Evolutionary conservation across 768 basidiomycete genomes (phyloP), one percentile per base, ranked within the genome.

Genomic region (Xanthoconium stramineum): DNA sequence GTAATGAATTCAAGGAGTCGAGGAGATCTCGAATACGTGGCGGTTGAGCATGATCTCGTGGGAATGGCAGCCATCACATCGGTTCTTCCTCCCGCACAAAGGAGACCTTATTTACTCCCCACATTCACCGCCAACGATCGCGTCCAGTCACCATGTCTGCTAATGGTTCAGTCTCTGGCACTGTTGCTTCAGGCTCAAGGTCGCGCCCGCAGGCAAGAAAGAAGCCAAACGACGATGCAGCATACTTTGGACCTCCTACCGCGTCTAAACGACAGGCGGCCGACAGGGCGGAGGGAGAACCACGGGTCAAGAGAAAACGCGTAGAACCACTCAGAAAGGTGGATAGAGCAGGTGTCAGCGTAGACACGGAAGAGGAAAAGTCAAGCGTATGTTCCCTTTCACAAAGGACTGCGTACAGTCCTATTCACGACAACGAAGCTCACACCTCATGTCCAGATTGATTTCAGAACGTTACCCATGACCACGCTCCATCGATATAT

Each of bases 251-350:
- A 15, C 82, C 83, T 13, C 74, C 79, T 10, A 70, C 73, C n/a
- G 82, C 82, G 37, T 69, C 78, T 17, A 91, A 91, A 66, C 73
- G 89, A 60, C 81, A 82, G 44, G 89, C 88, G 0, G 74, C 65
- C 17, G 89, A 91, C 50, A 82, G 83, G 63, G 78, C 74, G 28
- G 88, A 90, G 9, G 86, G 86, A n/a, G 89, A 91, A 61, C 83
- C 85, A 15, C 77, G 89, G 47, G 76, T 78, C 51, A 91, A 92
- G 72, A 75, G 89, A 62, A 91, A 89, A 72, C 80, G 86, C 61
- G 76, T 81, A 37, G 88, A 88, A 36, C 68, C 75, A 30, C 60
- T 69, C 30, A 62, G 65, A 53, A 63, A 65, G 32, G 76, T 74
- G 35, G 65, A 69, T 15, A 83, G 83, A 35, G 50, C 65, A 24